These are phyloP conservation scores for Thalia dealbata DNA, from an alignment of 176 grass and related monocot species.

Conservation along the genomic window DNA sequence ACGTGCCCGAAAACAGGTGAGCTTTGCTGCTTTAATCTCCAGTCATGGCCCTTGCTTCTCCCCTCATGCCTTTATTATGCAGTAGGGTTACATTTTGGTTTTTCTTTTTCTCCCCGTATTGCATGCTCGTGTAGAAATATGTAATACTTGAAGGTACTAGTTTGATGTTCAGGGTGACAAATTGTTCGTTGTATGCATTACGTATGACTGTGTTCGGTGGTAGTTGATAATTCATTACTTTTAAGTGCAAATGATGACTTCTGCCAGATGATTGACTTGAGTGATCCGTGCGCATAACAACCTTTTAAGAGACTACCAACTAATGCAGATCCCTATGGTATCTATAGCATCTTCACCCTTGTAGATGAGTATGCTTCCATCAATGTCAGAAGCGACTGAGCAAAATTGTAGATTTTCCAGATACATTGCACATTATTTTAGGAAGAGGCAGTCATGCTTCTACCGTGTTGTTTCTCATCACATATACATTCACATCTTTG, in stretches of 20 bases:
- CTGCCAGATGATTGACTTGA: background rate
- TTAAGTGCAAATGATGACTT: background rate
- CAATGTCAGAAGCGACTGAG: background rate
- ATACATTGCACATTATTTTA: too few relatives aligned
- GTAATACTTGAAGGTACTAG: background rate
- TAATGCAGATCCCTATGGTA: background rate
- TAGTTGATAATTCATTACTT: background rate
- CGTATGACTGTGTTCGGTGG: background rate
- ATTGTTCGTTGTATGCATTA: background rate
- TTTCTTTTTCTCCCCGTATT: background rate
- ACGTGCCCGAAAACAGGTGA: conserved; percentile 13
- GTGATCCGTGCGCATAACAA: background rate
- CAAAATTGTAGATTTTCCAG: background rate
- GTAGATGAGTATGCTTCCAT: background rate
- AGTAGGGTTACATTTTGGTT: background rate
- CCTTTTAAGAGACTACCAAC: background rate
- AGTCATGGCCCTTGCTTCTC: background rate
- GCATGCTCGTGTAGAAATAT: background rate
- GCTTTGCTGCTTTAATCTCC: background rate
- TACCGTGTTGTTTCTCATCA: background rate
- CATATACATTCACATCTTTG: background rate
- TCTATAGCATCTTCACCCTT: background rate
- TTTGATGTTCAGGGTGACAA: background rate
- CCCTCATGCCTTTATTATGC: background rate
- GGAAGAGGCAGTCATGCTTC: too few relatives aligned